Base-by-base conservation (phyloP, 2,329 filamentous ascomycete genomes). In the Fusarium stilboides region DNA sequence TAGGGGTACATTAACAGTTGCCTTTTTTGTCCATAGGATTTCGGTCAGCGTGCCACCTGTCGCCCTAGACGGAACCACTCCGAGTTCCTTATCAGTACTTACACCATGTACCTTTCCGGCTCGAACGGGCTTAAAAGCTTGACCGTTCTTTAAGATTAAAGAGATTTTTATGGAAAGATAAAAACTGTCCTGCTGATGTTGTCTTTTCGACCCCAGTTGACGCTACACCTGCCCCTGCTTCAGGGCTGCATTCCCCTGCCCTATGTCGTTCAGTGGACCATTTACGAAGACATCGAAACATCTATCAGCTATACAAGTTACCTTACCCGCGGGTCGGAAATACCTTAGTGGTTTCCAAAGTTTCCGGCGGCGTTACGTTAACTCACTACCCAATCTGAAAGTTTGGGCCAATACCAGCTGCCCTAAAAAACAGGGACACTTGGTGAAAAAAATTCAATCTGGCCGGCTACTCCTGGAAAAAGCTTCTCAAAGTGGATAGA, bases 21-120 rank as follows among this genome's bases (percentile, higher is more conserved):
- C 67, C 67, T 33, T 70, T 70, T 65, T 57, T 62, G 57, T 70
- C 57, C 43, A 42, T 12, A 33, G 55, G 46, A 49, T 44, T 26
- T 70, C 43, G 50, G 67, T 68, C 67, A 68, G 50, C 51, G 43
- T 63, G 67, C 68, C 67, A 68, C 67, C 57, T 68, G 67, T 62
- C 58, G 58, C 36, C 59, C 50, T 61, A 54, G 44, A 69, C 62
- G 64, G 71, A 67, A 57, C 53, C 63, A 60, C 60, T 63, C 70
- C 69, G 69, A 52, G 71, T 62, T 62, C 49, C 71, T 74, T 74
- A 74, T 74, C 71, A 74, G 71, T 71, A 74, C 71, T 58, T 74
- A 31, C 33, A 14, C 19, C 50, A 57, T 43, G 66, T 74, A 71
- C 57, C 54, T 53, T 65, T 49, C 57, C 60, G 45, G 52, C 45